phyloP scores from a whole-genome alignment of 1,284 basidiomycete genomes.

The Microbotryomycetes sp. region DNA sequence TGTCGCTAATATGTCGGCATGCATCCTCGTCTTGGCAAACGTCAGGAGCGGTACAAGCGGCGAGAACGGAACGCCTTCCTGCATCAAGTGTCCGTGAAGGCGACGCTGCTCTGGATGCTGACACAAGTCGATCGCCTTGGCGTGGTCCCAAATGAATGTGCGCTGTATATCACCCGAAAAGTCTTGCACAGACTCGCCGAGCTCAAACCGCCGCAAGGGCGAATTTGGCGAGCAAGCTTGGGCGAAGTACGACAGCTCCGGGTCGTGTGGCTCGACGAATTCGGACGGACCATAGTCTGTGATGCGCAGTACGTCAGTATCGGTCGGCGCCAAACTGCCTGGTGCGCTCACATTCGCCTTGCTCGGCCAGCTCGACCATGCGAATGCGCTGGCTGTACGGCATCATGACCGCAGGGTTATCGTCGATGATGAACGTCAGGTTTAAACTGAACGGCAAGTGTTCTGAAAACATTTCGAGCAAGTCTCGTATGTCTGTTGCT shows the following conservation, averaged over 20 bases:
- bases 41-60: conserved; percentile 36
- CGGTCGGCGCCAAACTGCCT: background rate
- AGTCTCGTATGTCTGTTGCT: conserved; percentile 34
- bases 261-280: conserved; percentile 28
- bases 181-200: conserved; percentile 24
- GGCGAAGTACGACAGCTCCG: conserved; percentile 32
- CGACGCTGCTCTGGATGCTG: conserved; percentile 36
- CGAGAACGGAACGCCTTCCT: conserved; percentile 31
- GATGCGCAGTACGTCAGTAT: background rate
- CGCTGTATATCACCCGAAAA: conserved; percentile 24
- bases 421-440: conserved; percentile 46
- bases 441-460: conserved; percentile 40
- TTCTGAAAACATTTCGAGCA: conserved; percentile 40
- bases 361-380: conserved; percentile 42
- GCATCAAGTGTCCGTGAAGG: conserved; percentile 37
- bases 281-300: conserved; percentile 34
- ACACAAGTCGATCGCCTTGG: conserved; percentile 35
- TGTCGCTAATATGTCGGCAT: conserved; percentile 47
- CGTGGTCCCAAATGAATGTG: conserved; percentile 37
- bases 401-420: conserved; percentile 46
- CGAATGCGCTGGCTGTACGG: conserved; percentile 42
- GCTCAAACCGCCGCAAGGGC: conserved; percentile 29
- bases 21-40: conserved; percentile 37
- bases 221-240: conserved; percentile 34
- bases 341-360: conserved; percentile 42